These are phyloP conservation scores for Eragrostis curvula DNA, from an alignment of 176 grass and related monocot genomes.

Conservation along the genomic window DNA sequence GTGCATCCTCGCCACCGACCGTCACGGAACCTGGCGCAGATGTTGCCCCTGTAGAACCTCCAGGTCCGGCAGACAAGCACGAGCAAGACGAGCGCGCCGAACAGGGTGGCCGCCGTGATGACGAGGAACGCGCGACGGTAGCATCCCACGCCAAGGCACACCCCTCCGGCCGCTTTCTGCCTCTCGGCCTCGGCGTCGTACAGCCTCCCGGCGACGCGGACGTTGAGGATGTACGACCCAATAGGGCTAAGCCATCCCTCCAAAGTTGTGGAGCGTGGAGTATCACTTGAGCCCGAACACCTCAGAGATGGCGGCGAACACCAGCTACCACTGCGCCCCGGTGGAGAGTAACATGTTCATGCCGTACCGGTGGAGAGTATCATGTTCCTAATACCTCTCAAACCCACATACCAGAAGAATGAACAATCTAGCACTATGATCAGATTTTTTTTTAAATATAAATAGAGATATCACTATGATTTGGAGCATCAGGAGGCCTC, in stretches of 20 bases:
- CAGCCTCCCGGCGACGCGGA: slow-evolving; percentile 58
- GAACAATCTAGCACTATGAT: no score
- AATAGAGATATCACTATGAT: no score
- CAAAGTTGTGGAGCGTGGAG: slow-evolving; percentile 90
- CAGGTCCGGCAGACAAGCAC: slow-evolving; percentile 74
- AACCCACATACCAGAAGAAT: no score
- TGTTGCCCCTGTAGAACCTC: slow-evolving; percentile 67
- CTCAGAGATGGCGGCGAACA: slow-evolving; percentile 77
- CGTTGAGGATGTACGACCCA: slow-evolving; percentile 69
- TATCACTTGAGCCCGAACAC: slow-evolving; percentile 89
- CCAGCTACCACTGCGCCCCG: slow-evolving; percentile 80
- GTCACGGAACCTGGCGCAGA: slow-evolving; percentile 67
- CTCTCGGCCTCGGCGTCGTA: slow-evolving; percentile 60
- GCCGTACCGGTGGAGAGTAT: no score
- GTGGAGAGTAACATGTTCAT: no score
- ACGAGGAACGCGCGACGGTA: slow-evolving; percentile 63
- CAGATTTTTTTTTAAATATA: no score
- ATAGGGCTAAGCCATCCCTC: slow-evolving; percentile 69
- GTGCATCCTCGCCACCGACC: no score
- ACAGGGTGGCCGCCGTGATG: slow-evolving; percentile 58
- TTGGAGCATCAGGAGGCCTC: no score
- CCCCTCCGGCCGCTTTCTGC: slow-evolving; percentile 34
- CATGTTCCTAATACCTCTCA: no score
- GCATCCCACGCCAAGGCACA: slow-evolving; percentile 65
- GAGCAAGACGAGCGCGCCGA: slow-evolving; percentile 58